Evolutionary conservation across 164 flowering plant genomes (phyloP).

Genomic region (Akebia trifoliata): DNA sequence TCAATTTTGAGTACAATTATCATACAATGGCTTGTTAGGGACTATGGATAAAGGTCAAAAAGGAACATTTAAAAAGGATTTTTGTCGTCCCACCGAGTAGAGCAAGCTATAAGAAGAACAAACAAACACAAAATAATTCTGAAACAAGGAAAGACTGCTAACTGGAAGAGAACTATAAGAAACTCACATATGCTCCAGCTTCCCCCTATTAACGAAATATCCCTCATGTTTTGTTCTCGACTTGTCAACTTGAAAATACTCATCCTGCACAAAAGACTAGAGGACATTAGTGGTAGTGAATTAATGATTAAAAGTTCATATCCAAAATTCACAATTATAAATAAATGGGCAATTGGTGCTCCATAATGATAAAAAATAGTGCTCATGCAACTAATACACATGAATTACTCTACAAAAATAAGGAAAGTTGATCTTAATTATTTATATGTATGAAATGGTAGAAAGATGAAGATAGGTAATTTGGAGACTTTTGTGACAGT

Average conservation of each 20-base stretch:
- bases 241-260: constrained; percentile 86
- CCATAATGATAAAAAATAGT: not conserved
- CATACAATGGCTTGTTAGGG: no score
- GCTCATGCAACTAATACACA: no score
- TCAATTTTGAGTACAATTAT: no score
- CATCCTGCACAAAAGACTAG: constrained; percentile 57
- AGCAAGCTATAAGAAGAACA: not conserved
- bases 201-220: constrained; percentile 85
- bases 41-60: no score
- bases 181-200: constrained; percentile 73
- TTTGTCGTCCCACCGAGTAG: no score
- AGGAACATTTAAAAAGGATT: no score
- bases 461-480: no score
- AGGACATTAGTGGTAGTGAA: not conserved
- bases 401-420: no score
- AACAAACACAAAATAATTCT: not conserved
- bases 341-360: not conserved
- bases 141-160: not conserved
- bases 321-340: not conserved
- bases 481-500: no score
- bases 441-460: no score
- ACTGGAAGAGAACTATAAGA: constrained; percentile 4
- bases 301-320: not conserved
- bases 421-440: no score
- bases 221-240: constrained; percentile 77